These are phyloP conservation scores for Polyporus tsugae DNA, from an alignment of 1,284 basidiomycete species.

Conservation along the genomic window DNA sequence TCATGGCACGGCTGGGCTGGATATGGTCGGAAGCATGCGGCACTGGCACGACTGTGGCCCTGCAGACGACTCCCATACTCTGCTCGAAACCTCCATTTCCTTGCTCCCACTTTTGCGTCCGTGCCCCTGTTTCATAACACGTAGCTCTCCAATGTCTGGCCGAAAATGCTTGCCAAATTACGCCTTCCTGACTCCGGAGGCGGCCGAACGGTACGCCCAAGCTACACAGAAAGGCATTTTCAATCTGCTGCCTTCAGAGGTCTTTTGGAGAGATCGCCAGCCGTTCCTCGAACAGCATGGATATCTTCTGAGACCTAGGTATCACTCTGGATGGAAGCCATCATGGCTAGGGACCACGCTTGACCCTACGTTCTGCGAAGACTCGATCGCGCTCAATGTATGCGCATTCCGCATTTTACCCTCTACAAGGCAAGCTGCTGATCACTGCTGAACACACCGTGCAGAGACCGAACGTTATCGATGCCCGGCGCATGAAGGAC, in stretches of 20 bases:
- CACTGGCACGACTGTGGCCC: no score
- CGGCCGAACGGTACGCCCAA: neutral
- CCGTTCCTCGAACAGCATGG: slow-evolving; percentile 5
- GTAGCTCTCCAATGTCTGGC: no score
- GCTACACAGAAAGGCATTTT: neutral
- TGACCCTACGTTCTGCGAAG: slow-evolving; percentile 20
- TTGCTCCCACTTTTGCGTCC: no score
- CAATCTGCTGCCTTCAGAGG: slow-evolving; percentile 1
- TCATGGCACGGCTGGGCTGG: no score
- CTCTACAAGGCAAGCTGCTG: no score
- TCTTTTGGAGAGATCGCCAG: slow-evolving; percentile 7
- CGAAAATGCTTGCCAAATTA: neutral
- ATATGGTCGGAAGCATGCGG: no score
- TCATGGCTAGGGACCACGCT: slow-evolving; percentile 20
- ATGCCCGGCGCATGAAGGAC: slow-evolving; percentile 10
- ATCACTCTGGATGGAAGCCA: slow-evolving; percentile 17
- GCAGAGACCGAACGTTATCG: slow-evolving; percentile 29
- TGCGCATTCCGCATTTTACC: no score
- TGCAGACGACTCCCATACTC: no score
- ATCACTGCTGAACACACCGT: no score
- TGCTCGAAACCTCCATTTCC: no score
- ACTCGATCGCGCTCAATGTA: slow-evolving; percentile 12
- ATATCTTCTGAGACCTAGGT: slow-evolving; percentile 14
- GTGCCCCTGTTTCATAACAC: no score
- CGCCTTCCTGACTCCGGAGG: neutral